Evolutionary conservation across 768 basidiomycete genomes (phyloP).

Genomic region (Hericium erinaceus): DNA sequence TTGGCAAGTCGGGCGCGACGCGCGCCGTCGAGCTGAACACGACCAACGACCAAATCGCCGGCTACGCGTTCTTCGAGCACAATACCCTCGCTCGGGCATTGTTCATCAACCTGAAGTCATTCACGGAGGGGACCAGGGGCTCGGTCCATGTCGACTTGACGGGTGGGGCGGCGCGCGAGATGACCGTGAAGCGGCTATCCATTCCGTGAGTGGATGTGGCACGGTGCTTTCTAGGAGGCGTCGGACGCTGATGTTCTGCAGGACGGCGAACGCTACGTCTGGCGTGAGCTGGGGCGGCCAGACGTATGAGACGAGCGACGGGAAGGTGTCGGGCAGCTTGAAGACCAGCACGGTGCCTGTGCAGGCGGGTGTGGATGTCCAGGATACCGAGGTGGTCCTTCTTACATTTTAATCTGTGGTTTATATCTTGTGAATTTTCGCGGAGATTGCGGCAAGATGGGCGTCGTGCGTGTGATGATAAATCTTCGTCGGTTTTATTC

Average conservation of each 20-base stretch:
- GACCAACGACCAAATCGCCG: slow-evolving; percentile 38
- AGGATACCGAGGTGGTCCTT: slow-evolving; percentile 39
- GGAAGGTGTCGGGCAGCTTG: slow-evolving; percentile 28
- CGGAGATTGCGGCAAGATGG: too few relatives aligned
- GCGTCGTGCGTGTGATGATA: background rate
- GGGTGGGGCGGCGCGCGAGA: slow-evolving; percentile 23
- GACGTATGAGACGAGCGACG: slow-evolving; percentile 44
- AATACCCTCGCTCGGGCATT: slow-evolving; percentile 35
- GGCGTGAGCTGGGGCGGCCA: slow-evolving; percentile 51
- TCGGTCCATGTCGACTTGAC: slow-evolving; percentile 1
- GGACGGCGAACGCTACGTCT: slow-evolving; percentile 39
- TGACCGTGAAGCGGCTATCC: slow-evolving; percentile 39
- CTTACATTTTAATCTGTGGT: slow-evolving; percentile 21
- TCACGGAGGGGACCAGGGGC: slow-evolving; percentile 1
- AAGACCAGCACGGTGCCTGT: slow-evolving; percentile 23
- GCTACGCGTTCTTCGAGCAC: slow-evolving; percentile 53
- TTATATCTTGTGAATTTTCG: too few relatives aligned
- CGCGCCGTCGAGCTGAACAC: slow-evolving; percentile 39
- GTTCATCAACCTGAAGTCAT: slow-evolving; percentile 53
- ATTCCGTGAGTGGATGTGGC: slow-evolving; percentile 30
- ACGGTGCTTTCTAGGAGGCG: background rate
- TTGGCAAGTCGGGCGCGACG: slow-evolving; percentile 36
- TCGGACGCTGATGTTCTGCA: slow-evolving; percentile 12
- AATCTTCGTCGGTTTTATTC: background rate
- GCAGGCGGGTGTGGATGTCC: slow-evolving; percentile 33